Evolutionary conservation across 306 rosid genomes (phyloP), one percentile per base, ranked within the genome.

Genomic region (Sicyos edulis): DNA sequence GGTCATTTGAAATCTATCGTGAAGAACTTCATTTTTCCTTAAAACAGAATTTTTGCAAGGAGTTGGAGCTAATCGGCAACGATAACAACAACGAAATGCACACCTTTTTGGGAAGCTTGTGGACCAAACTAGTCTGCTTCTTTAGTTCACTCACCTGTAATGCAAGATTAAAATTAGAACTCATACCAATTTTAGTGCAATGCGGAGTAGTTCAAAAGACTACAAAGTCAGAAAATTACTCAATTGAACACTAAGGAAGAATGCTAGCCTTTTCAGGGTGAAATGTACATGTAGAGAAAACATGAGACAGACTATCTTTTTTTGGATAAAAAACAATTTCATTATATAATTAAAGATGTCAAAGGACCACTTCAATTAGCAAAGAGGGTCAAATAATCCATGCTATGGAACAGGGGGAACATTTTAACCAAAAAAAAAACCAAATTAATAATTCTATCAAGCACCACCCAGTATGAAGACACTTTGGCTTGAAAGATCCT

Each of bases 61-160:
- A 17, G 8, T 11, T 66, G 47, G 49, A 51, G 29, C 64, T 73
- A 73, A 78, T 75, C 8, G 19, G 15, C 60, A 72, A 49, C 20
- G 70, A 53, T 71, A 59, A 68, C 8, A 7, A 20, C 45, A 40
- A 40, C 21, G 0, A 20, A 20, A 40, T 59, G 52, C 80, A 42
- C 80, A 91, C 99, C 91, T 84, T 87, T 74, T 87, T 91, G 17
- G 99, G 86, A 26, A 82, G 72, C 85, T 95, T 95, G 83, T 91
- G 99, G 77, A 91, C 75, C 56, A 91, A 86, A 81, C 63, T 78
- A 49, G 80, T 51, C 79, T 83, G 96, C 79, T 86, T 90, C 77
- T 82, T 87, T 59, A 75, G 64, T 66, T 82, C 96, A 64, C 71
- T 83, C 74, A 82, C 95, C 99, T 95, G 85, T 66, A 77, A 79